phyloP scores from a whole-genome alignment of 129 eudicot genomes.

The Flaveria linearis region DNA sequence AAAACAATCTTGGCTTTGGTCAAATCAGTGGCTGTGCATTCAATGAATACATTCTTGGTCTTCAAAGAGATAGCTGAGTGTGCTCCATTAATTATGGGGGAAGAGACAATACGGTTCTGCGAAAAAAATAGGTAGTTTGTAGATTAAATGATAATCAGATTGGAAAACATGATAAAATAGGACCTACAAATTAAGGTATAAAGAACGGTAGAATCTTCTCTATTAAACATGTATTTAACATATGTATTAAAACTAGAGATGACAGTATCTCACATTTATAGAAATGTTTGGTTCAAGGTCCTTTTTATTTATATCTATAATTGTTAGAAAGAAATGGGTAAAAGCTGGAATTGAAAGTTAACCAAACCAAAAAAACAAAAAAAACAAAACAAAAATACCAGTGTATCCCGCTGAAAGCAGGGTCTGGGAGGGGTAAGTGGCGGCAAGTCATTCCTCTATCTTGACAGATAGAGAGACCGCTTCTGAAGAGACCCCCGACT shows the following conservation, averaged over 20 bases:
- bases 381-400: no score
- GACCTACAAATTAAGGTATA: neutral
- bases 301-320: neutral
- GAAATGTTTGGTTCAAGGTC: neutral
- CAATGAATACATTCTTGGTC: conserved; percentile 92
- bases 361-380: no score
- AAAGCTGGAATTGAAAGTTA: neutral
- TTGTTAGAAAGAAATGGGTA: neutral
- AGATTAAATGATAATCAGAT: conserved; percentile 20
- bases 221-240: neutral
- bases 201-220: neutral
- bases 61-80: conserved; percentile 87
- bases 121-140: conserved; percentile 10
- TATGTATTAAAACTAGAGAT: neutral
- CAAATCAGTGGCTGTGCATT: conserved; percentile 98
- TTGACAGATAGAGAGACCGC: no score
- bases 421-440: no score
- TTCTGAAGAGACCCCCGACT: no score
- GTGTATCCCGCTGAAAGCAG: no score
- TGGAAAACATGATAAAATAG: conserved; percentile 15
- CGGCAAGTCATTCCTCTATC: no score
- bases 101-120: conserved; percentile 89
- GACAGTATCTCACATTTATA: neutral
- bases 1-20: conserved; percentile 92
- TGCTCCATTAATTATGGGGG: conserved; percentile 95